Percentiles rank a stretch among this genome's conserved stretches.
Evolutionary conservation across 73 alveolate genomes (phyloP).

Genomic region (Stentor roeselii): DNA sequence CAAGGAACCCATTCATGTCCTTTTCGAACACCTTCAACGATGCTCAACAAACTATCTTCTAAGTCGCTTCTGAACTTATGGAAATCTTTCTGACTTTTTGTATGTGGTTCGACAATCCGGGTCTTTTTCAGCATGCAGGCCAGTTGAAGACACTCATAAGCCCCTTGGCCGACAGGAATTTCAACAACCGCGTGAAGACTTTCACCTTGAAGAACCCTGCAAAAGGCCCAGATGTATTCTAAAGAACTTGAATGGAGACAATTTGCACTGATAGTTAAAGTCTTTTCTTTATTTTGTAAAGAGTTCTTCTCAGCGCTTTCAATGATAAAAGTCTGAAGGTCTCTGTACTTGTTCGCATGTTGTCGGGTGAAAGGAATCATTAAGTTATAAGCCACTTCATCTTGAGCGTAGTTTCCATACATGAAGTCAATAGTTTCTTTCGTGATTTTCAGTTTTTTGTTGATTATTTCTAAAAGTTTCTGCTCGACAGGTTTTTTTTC

Average conservation of each 20-base stretch:
- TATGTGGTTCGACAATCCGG: neutral
- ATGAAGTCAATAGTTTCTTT: neutral
- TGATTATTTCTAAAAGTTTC: neutral
- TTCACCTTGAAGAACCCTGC: conserved; percentile 12
- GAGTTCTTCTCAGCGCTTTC: neutral
- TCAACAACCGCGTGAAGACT: neutral
- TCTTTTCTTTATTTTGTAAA: neutral
- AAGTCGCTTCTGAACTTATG: neutral
- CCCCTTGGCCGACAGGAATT: conserved; percentile 24
- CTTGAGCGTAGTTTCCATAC: conserved; percentile 7
- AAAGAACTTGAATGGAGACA: neutral
- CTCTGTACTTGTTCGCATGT: neutral
- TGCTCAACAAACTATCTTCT: neutral
- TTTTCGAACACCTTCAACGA: neutral
- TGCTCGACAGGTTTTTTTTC: neutral
- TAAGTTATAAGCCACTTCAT: neutral
- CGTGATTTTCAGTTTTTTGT: neutral
- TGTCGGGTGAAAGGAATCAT: neutral
- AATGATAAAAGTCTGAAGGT: neutral
- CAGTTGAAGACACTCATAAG: conserved; percentile 18
- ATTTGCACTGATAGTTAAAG: neutral
- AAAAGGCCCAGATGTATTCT: conserved; percentile 12
- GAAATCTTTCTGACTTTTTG: neutral
- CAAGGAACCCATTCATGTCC: neutral
- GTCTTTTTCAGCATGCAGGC: neutral